Evolutionary conservation across 805 yeast genomes (phyloP), one percentile per base, ranked within the genome.

Genomic region (Saturnispora dispora): DNA sequence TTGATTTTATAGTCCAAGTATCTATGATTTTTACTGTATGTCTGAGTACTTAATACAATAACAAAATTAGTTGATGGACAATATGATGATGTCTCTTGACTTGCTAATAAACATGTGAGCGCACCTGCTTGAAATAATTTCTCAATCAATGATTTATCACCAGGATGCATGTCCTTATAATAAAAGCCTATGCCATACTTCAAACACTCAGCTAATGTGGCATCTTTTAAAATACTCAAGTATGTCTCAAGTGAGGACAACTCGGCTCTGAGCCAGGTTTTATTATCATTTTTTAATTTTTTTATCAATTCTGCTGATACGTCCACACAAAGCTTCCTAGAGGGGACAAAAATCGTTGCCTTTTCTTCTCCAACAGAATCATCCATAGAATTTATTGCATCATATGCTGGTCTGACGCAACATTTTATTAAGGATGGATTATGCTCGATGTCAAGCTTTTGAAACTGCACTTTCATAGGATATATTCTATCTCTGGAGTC

Each of bases 11-110:
- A 90, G 62, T 83, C 86, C 42, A 81, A 64, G 55, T 76, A 78
- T 32, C 90, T 68, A 58, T 82, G 87, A 57, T 86, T 96, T 47
- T 73, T 76, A 0, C 87, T 91, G 44, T 87, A 84, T 18, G 66
- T 71, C 58, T 79, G 83, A 0, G 96, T 88, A 11, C 95, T 87
- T 52, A 83, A 62, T 5, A 91, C 72, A 27, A 85, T 65, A 3
- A 85, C 85, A 46, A 72, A 64, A 40, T 73, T 68, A 0, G 88
- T 79, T 1, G 64, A 40, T 0, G 90, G 88, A 7, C 72, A 65
- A 55, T 67, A 71, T 42, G 63, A 56, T 37, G 81, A 72, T 3
- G 80, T 72, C 2, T 82, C 90, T 50, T 74, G 74, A 0, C 89
- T 71, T 0, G 83, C 82, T 18, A 90, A 53, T n/a, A 89, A 52